A percentile compares a stretch with the other conserved stretches of the same genome.
Evolutionary conservation across 768 basidiomycete genomes (phyloP).

Genomic region (Mycena leptocephala): DNA sequence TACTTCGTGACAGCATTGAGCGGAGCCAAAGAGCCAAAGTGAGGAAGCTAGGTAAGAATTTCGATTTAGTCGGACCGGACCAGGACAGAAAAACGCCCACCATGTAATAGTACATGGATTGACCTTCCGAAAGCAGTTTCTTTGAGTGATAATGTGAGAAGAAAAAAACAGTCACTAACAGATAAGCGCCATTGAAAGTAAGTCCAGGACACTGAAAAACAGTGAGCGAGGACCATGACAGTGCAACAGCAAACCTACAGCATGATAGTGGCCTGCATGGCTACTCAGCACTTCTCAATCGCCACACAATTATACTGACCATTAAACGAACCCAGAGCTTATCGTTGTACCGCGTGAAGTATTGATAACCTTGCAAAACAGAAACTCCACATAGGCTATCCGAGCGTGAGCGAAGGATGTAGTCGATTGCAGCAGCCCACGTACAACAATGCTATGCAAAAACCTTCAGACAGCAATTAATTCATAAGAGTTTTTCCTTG

Average conservation of each 20-base stretch:
- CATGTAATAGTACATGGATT: slow-evolving; percentile 61
- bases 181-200: slow-evolving; percentile 56
- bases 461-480: slow-evolving; percentile 20
- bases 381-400: slow-evolving; percentile 32
- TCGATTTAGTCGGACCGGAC: too few relatives aligned
- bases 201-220: slow-evolving; percentile 48
- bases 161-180: too few relatives aligned
- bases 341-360: slow-evolving; percentile 36
- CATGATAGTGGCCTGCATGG: slow-evolving; percentile 25
- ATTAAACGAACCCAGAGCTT: slow-evolving; percentile 24
- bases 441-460: slow-evolving; percentile 30
- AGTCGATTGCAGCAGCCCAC: too few relatives aligned
- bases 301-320: neutral
- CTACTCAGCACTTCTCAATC: neutral
- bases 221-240: too few relatives aligned
- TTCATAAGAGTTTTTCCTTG: neutral
- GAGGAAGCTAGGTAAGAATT: too few relatives aligned
- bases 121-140: too few relatives aligned
- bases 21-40: slow-evolving; percentile 58
- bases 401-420: neutral
- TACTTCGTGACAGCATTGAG: slow-evolving; percentile 58
- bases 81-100: slow-evolving; percentile 41
- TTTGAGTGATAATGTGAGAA: too few relatives aligned
- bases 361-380: slow-evolving; percentile 28
- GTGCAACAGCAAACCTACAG: neutral